Percentiles rank a stretch among this genome's conserved stretches.
Evolutionary conservation across 192 early-diverging fungal genomes (phyloP).

Genomic region (Coemansia guatemalensis): DNA sequence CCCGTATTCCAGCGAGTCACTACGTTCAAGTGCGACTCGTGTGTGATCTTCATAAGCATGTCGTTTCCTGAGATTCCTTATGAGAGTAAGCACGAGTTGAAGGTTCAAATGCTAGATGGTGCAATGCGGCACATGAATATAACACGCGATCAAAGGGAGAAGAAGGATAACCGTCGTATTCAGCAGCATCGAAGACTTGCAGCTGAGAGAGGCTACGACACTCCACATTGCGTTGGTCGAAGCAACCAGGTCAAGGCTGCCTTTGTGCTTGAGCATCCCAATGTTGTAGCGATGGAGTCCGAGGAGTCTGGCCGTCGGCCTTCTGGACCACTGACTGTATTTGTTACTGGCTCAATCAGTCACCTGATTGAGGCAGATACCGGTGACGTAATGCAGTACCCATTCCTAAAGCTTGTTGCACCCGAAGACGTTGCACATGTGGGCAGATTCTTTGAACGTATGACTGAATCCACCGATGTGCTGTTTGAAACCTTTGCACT

Average conservation of each 20-base stretch:
- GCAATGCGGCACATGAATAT: conserved; percentile 7
- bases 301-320: too few species aligned
- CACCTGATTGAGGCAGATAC: conserved; percentile 31
- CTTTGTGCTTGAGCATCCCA: too few species aligned
- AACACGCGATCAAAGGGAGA: too few species aligned
- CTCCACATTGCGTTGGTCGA: too few species aligned
- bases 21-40: conserved; percentile 42
- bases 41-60: conserved; percentile 22
- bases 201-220: too few species aligned
- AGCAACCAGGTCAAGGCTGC: too few species aligned
- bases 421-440: conserved; percentile 27
- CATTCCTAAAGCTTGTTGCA: conserved; percentile 36
- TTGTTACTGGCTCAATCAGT: conserved; percentile 35
- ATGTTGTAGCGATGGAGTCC: too few species aligned
- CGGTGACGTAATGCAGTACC: conserved; percentile 25
- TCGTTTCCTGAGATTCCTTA: conserved; percentile 37
- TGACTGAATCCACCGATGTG: conserved; percentile 23
- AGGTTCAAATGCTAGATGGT: conserved; percentile 45
- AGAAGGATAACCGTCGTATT: too few species aligned
- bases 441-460: conserved; percentile 26
- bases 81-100: conserved; percentile 16
- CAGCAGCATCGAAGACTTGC: too few species aligned
- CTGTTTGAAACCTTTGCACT: conserved; percentile 33
- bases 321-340: conserved; percentile 27
- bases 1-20: conserved; percentile 30